These are phyloP conservation scores for Calocera viscosa DNA, from an alignment of 768 basidiomycete genomes.

Conservation along the genomic window DNA sequence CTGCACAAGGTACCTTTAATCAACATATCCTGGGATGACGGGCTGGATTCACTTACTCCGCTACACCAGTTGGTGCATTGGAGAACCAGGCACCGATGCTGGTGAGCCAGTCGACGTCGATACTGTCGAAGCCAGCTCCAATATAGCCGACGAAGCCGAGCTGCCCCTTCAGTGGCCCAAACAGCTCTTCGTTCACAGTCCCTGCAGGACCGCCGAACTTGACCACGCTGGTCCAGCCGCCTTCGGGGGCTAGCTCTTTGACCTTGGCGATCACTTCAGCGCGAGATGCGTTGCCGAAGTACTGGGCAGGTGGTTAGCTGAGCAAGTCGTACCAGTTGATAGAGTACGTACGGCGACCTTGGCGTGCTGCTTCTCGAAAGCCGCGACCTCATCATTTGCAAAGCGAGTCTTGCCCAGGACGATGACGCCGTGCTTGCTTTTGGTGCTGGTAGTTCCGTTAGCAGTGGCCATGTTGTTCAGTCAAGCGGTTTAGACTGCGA, in stretches of 20 bases:
- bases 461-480: not conserved
- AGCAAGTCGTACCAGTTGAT: not conserved
- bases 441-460: not conserved
- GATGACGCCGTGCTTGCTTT: not conserved
- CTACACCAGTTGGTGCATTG: conserved; percentile 21
- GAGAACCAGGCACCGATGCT: conserved; percentile 18
- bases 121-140: conserved; percentile 27
- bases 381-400: not conserved
- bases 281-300: not conserved
- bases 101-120: conserved; percentile 27
- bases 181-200: conserved; percentile 16
- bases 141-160: conserved; percentile 18
- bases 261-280: not conserved
- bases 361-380: not conserved
- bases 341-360: not conserved
- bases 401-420: not conserved
- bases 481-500: not conserved
- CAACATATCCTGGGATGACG: not conserved
- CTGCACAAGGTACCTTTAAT: not conserved
- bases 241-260: not conserved
- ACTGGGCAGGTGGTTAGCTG: not conserved
- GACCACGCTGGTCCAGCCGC: not conserved
- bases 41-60: conserved; percentile 13
- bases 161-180: not conserved
- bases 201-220: not conserved